A percentile compares a stretch with the other conserved stretches of the same genome.
Conservation (phyloP, 2,329 filamentous ascomycete genomes). For the Paraconiothyrium sp. region DNA sequence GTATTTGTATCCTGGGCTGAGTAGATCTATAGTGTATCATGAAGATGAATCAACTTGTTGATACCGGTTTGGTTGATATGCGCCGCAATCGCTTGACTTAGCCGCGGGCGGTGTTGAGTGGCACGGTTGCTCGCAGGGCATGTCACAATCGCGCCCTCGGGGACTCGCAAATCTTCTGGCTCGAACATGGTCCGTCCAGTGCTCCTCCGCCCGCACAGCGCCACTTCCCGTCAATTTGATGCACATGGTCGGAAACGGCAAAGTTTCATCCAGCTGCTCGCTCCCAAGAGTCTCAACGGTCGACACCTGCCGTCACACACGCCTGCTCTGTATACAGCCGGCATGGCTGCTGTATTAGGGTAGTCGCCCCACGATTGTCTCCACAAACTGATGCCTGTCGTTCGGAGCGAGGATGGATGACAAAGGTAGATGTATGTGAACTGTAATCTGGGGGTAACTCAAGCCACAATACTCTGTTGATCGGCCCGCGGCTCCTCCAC, state of each 20-base stretch:
- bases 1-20: conserved; percentile 4
- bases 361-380: not conserved
- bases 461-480: conserved; percentile 44
- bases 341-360: not conserved
- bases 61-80: conserved; percentile 14
- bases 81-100: conserved; percentile 28
- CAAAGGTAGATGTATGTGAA: not conserved
- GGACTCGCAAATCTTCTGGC: conserved; percentile 36
- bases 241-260: conserved; percentile 45
- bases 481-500: conserved; percentile 53
- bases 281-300: conserved; percentile 33
- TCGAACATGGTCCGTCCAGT: conserved; percentile 29
- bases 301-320: conserved; percentile 5
- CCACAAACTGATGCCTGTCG: not conserved
- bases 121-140: conserved; percentile 32
- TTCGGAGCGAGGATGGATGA: not conserved
- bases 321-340: not conserved
- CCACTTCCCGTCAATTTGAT: conserved; percentile 42
- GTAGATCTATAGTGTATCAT: conserved; percentile 25
- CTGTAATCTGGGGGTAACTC: conserved; percentile 11
- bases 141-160: conserved; percentile 36
- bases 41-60: conserved; percentile 29
- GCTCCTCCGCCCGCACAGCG: conserved; percentile 34
- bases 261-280: conserved; percentile 34
- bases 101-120: conserved; percentile 42